Conservation (phyloP, 2,329 filamentous ascomycete species). For the Paradendryphiella salina region DNA sequence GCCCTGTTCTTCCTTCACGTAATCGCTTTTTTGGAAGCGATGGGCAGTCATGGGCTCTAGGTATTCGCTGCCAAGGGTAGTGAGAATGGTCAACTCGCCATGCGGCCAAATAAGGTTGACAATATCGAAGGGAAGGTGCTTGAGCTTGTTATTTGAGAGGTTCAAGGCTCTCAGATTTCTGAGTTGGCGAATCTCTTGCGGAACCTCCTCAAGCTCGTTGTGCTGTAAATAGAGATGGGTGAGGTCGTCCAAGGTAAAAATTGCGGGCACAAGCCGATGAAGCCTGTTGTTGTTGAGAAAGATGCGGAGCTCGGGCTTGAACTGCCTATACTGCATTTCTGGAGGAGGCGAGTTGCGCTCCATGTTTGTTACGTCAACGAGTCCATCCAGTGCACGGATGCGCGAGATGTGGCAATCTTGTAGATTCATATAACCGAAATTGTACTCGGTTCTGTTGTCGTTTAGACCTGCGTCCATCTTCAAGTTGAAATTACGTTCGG, state of each 20-base stretch:
- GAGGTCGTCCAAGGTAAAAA: conserved; percentile 36
- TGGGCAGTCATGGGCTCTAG: conserved; percentile 14
- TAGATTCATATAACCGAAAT: conserved; percentile 19
- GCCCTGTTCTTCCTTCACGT: neutral
- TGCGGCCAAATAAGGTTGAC: conserved; percentile 22
- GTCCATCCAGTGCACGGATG: conserved; percentile 29
- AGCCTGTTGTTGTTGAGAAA: conserved; percentile 31
- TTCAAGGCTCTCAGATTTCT: conserved; percentile 26
- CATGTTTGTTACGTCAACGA: conserved; percentile 32
- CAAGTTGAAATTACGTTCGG: conserved; percentile 16
- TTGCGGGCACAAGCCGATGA: conserved; percentile 20
- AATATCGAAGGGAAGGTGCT: conserved; percentile 34
- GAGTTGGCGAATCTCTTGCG: conserved; percentile 30
- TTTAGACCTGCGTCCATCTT: conserved; percentile 21
- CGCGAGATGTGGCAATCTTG: conserved; percentile 30
- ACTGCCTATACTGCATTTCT: conserved; percentile 37
- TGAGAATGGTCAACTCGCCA: conserved; percentile 19
- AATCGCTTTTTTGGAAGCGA: conserved; percentile 3
- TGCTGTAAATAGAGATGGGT: conserved; percentile 28
- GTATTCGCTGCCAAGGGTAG: conserved; percentile 24
- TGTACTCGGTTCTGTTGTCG: conserved; percentile 20
- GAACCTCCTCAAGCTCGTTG: conserved; percentile 36
- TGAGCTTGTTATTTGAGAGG: conserved; percentile 30
- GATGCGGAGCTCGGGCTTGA: conserved; percentile 33
- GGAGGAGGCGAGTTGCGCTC: conserved; percentile 30